phyloP scores from a whole-genome alignment of 2,329 filamentous ascomycete genomes.

The Scolecobasidium constrictum region DNA sequence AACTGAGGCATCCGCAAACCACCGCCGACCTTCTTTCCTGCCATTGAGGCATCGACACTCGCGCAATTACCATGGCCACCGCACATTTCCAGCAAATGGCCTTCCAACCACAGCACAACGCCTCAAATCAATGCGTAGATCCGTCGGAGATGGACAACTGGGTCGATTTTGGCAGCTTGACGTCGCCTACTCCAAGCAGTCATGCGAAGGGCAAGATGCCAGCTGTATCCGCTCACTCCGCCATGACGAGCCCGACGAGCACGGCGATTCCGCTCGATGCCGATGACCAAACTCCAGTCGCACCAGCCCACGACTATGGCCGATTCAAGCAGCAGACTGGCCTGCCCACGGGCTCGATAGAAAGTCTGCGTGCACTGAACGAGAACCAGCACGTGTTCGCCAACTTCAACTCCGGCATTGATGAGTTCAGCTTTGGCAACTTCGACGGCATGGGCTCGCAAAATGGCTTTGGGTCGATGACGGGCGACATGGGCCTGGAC shows the following conservation, averaged over 20 bases:
- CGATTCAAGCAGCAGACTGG: slow-evolving; percentile 94
- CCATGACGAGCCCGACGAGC: slow-evolving; percentile 44
- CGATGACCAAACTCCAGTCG: slow-evolving; percentile 48
- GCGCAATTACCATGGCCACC: slow-evolving; percentile 25
- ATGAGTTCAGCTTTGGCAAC: slow-evolving; percentile 48
- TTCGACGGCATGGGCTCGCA: slow-evolving; percentile 29
- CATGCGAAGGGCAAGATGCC: slow-evolving; percentile 38
- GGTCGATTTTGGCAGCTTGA: slow-evolving; percentile 48
- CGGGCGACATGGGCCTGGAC: slow-evolving; percentile 6
- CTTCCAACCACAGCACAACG: slow-evolving; percentile 13
- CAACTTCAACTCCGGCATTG: slow-evolving; percentile 54
- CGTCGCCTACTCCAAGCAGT: slow-evolving; percentile 48
- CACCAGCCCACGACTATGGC: slow-evolving; percentile 89
- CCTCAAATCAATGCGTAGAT: slow-evolving; percentile 27
- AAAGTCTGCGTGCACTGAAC: slow-evolving; percentile 69
- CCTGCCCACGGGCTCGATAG: slow-evolving; percentile 73
- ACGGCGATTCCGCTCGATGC: slow-evolving; percentile 39
- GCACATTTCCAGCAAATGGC: slow-evolving; percentile 19
- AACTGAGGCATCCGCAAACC: no score
- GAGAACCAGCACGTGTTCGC: slow-evolving; percentile 40
- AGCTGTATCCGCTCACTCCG: slow-evolving; percentile 33
- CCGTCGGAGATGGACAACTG: slow-evolving; percentile 26
- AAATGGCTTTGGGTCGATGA: slow-evolving; percentile 8
- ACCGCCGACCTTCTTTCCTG: no score
- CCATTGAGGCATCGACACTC: slow-evolving; percentile 12